Evolutionary conservation across 257 asterid species (phyloP), one percentile per base, ranked within the genome.

Genomic region (Salvia splendens): DNA sequence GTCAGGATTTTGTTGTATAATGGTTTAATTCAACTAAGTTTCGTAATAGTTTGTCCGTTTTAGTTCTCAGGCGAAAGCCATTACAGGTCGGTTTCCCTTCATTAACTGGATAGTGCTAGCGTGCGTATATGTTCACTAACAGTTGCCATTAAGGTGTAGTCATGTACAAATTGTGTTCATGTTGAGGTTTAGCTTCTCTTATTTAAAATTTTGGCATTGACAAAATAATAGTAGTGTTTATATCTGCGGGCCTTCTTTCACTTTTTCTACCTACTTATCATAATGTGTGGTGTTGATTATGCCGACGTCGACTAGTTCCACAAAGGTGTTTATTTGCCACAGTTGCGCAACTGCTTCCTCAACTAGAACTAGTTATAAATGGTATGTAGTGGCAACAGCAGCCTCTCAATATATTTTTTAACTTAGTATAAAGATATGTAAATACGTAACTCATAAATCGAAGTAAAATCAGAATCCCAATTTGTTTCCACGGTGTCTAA

Each of bases 1-100:
- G 55, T 54, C 71, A 72, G 84, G 83, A 30, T 30, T 72, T 58
- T 83, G 91, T 79, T 88, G 90, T 86, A 81, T 60, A 65, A 86
- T 81, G 76, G 63, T 75, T 56, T 68, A 69, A 61, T 69, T 62
- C 43, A 75, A 69, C 71, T 65, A 59, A 63, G 50, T 36, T 64
- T 61, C 62, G 50, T 69, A 67, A 67, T 72, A 59, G 41, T 69
- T 78, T 73, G 78, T 70, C 75, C 35, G 28, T 53, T 81, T 69
- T 81, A 85, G 77, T 69, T 70, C 30, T 70, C 30, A 81, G 85
- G 80, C 79, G 73, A 56, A 68, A 65, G 73, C 67, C 36, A 38
- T 82, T 32, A 84, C 71, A 11, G 79, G 77, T 36, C 68, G 61
- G 53, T 65, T 58, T 59, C 74, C 72, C 64, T 61, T 11, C 57